phyloP scores from a whole-genome alignment of 2,329 filamentous ascomycete genomes.

The Trichophyton verrucosum region DNA sequence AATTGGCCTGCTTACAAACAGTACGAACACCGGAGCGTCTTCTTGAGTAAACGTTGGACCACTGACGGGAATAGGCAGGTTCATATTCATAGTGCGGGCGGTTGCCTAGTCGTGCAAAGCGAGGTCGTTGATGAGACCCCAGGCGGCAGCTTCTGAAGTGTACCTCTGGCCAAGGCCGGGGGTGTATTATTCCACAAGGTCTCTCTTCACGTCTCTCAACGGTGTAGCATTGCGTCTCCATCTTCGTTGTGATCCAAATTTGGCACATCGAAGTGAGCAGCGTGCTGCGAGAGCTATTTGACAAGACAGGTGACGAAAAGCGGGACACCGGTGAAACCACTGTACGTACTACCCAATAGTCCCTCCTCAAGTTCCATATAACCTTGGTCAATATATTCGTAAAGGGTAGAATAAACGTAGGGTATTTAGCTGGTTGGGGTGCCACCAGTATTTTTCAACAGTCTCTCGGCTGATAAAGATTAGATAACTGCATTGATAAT shows the following conservation, averaged over 20 bases:
- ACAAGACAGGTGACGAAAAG: too few species aligned
- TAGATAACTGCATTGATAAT: not conserved
- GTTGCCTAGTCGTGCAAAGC: too few species aligned
- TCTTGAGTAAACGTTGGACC: not conserved
- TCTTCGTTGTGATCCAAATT: not conserved
- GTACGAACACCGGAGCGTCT: not conserved
- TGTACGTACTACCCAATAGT: too few species aligned
- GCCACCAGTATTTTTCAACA: too few species aligned
- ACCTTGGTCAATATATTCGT: not conserved
- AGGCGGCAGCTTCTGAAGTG: not conserved
- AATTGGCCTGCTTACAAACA: not conserved
- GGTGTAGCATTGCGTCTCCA: not conserved
- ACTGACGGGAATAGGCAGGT: not conserved
- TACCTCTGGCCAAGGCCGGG: not conserved
- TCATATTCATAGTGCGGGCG: not conserved
- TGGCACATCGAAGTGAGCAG: not conserved
- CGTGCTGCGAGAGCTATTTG: not conserved
- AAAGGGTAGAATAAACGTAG: not conserved
- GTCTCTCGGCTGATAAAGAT: not conserved
- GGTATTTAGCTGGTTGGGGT: too few species aligned
- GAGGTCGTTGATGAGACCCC: not conserved
- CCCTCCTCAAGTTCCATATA: not conserved
- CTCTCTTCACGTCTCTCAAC: not conserved
- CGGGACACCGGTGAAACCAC: too few species aligned
- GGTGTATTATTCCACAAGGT: not conserved